phyloP scores from a whole-genome alignment of 2,329 filamentous ascomycete species.

The Neopestalotiopsis sp. region DNA sequence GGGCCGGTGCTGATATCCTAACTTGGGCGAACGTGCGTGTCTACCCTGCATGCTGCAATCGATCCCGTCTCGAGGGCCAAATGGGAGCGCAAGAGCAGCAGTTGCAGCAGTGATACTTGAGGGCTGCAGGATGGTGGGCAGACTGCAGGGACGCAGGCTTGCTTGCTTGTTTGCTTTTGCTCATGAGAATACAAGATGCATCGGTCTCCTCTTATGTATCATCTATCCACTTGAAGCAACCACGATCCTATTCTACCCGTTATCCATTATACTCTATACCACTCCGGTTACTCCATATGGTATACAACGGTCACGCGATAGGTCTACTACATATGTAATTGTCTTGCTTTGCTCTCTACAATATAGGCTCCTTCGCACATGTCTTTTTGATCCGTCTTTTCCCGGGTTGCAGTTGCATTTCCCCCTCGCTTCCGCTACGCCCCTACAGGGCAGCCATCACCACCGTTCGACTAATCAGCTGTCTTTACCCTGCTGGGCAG shows the following conservation, averaged over 20 bases:
- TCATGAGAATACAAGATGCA: neutral
- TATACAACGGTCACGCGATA: neutral
- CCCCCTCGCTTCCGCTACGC: neutral
- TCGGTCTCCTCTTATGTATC: neutral
- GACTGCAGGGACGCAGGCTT: neutral
- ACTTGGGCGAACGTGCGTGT: neutral
- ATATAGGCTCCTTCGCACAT: neutral
- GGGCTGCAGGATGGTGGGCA: neutral
- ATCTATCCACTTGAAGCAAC: neutral
- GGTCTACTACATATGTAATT: neutral
- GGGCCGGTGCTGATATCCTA: neutral
- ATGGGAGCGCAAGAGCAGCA: neutral
- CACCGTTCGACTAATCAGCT: neutral
- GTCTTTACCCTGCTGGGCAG: constrained; percentile 5
- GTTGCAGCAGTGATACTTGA: neutral
- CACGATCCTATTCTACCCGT: neutral
- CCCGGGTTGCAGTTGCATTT: constrained; percentile 5
- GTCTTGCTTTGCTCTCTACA: neutral
- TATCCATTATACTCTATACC: neutral
- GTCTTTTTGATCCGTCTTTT: constrained; percentile 1
- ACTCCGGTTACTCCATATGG: neutral
- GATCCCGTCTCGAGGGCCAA: neutral
- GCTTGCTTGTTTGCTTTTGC: neutral
- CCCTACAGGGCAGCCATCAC: neutral
- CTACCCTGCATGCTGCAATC: neutral